Evolutionary conservation across 2,329 filamentous ascomycete species (phyloP), one percentile per base, ranked within the genome.

Genomic region (Hypoxylon sp.): DNA sequence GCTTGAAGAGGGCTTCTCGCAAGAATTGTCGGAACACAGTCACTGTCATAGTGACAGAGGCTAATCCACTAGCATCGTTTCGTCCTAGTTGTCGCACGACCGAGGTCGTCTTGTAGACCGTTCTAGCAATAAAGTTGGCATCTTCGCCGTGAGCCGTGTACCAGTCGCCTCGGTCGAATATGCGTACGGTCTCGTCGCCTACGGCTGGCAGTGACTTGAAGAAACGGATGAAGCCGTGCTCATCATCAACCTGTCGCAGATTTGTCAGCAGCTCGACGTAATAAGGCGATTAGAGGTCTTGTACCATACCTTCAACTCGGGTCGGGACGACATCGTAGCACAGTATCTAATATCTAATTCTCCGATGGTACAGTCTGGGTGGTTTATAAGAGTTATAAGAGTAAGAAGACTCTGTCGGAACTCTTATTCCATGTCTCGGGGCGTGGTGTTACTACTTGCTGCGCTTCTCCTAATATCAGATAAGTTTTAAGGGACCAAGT

Each of bases 1-100:
- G 83, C 76, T 93, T 91, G 79, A 98, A 96, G 0, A 99, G 88
- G 2, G 94, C 93, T 79, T 99, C 96, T 75, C 96, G 89, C 6
- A 99, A 88, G 77, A 99, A 97, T 73, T 96, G 97, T 56, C 94
- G 91, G 80, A 96, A 99, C 3, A 97, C 96, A 2, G 95, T 98
- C 62, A 94, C 85, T 52, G 94, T 96, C 89, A 99, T 93, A 1
- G 96, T 97, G 41, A 99, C 96, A 1, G 96, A 99, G 5, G 94
- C 88, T 1, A 99, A 86, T 50, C 91, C 91, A n/a, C 91, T 92
- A 65, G 92, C 89, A 76, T 94, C 91, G 78, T 88, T 92, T 73
- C 90, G 89, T 67, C 96, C 96, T 21, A 99, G 87, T 73, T 96
- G 94, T 72, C 95, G 90, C 21, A 99, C 87, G 14, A 99, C 96